These are phyloP conservation scores for Euphorbia lathyris DNA, from an alignment of 345 rosid genomes.

Conservation along the genomic window DNA sequence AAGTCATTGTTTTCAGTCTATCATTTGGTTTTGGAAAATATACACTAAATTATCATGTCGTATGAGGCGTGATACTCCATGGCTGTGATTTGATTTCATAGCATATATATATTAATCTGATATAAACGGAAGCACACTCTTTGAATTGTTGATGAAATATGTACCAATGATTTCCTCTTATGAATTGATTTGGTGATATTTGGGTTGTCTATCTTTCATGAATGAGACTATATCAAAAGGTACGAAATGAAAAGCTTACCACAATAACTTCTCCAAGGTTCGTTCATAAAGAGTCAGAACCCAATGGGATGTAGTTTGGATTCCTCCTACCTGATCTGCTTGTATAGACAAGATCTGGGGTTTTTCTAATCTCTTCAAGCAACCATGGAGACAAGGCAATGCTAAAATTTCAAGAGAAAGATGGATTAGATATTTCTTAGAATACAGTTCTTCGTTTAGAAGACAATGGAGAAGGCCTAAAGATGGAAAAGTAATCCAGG, in stretches of 20 bases:
- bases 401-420: slow-evolving; percentile 36
- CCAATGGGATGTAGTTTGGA: slow-evolving; percentile 86
- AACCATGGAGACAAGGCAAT: slow-evolving; percentile 97
- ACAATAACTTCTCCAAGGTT: slow-evolving; percentile 65
- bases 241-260: slow-evolving; percentile 47
- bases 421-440: slow-evolving; percentile 8
- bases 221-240: background rate
- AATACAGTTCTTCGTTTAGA: background rate
- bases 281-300: slow-evolving; percentile 72
- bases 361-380: slow-evolving; percentile 83
- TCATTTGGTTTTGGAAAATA: no score
- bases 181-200: background rate
- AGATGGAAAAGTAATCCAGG: background rate
- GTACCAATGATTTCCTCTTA: background rate
- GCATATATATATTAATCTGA: no score
- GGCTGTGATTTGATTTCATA: no score
- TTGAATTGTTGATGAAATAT: no score
- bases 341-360: slow-evolving; percentile 88
- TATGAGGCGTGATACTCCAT: no score
- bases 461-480: background rate
- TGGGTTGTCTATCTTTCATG: background rate
- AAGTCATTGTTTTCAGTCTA: no score
- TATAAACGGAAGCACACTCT: no score
- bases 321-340: slow-evolving; percentile 89
- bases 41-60: no score